Evolutionary conservation across 2,329 filamentous ascomycete genomes (phyloP).

Genomic region (Neonectria sp.): DNA sequence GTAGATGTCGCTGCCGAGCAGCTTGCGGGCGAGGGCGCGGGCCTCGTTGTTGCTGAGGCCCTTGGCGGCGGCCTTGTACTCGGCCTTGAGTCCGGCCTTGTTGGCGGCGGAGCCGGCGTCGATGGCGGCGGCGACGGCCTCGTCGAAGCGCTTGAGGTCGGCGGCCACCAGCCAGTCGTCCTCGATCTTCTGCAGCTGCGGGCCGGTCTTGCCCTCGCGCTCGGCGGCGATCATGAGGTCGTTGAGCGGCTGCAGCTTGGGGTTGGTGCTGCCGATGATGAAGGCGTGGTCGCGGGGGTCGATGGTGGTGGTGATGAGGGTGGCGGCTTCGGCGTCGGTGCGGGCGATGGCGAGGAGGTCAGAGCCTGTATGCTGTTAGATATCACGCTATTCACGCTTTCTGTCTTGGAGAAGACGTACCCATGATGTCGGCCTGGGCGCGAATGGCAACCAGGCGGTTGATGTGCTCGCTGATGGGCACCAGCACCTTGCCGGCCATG

Average conservation of each 20-base stretch:
- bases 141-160: conserved; percentile 88
- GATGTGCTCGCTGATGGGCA: conserved; percentile 98
- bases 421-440: conserved; percentile 99
- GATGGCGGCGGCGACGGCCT: conserved; percentile 89
- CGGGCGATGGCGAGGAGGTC: conserved; percentile 93
- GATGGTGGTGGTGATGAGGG: conserved; percentile 96
- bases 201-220: conserved; percentile 83
- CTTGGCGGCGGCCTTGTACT: conserved; percentile 78
- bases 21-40: conserved; percentile 80
- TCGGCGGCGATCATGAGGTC: conserved; percentile 94
- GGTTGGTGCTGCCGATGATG: conserved; percentile 92
- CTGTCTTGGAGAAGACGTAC: conserved; percentile 56
- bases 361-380: conserved; percentile 64
- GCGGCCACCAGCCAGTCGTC: conserved; percentile 88
- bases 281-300: conserved; percentile 96
- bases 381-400: neutral
- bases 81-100: conserved; percentile 76
- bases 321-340: conserved; percentile 97
- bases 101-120: conserved; percentile 76
- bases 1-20: conserved; percentile 86
- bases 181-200: conserved; percentile 90
- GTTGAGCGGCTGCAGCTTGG: conserved; percentile 84
- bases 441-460: conserved; percentile 97
- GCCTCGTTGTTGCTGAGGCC: conserved; percentile 91
- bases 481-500: conserved; percentile 98